Base-by-base conservation (phyloP, 2,329 filamentous ascomycete species). In the Pseudogymnoascus sp. region DNA sequence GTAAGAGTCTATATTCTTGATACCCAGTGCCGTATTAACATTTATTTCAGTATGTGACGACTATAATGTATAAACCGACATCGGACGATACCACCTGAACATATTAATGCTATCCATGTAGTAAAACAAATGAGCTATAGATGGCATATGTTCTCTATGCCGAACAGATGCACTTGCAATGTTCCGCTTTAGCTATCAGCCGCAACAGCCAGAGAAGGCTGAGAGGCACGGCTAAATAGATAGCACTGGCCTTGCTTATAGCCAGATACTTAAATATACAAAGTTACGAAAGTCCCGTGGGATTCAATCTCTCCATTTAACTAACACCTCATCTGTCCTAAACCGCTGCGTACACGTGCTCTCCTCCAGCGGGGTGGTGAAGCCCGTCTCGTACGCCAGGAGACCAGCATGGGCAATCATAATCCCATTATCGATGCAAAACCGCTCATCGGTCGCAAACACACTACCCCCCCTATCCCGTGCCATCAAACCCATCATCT, bases 401-500 rank as follows among this genome's bases (percentile, higher is more conserved):
- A 99, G 75, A 2, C 94, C 94, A 1, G 94, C 94, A 74, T 99
- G 93, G 1, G 94, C 94, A 77, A 99, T 99, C 94, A 99, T 99
- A 71, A 99, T 97, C 57, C 94, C 94, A 70, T 99, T 99, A 75
- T 99, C 94, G 68, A 99, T 99, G 73, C 94, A 99, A 73, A 96
- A 99, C 50, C 94, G 81, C 78, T 99, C 94, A 72, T 99, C 94
- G 0, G 93, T 97, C 22, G 94, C 92, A 75, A 89, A 97, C 3
- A 97, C 90, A 69, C 85, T 92, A 3, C 94, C 94, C 60, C 91
- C 90, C 37, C 94, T 79, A 73, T 96, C 92, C 47, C 79, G 79
- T 14, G 92, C 93, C 94, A 99, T 99, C 54, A 88, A 79, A 14
- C 90, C 92, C 94, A 99, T 99, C 94, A 99, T 99, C 69, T 96